These are phyloP conservation scores for Globisporangium camurandrum DNA, from an alignment of 352 stramenopile genomes.

Conservation along the genomic window DNA sequence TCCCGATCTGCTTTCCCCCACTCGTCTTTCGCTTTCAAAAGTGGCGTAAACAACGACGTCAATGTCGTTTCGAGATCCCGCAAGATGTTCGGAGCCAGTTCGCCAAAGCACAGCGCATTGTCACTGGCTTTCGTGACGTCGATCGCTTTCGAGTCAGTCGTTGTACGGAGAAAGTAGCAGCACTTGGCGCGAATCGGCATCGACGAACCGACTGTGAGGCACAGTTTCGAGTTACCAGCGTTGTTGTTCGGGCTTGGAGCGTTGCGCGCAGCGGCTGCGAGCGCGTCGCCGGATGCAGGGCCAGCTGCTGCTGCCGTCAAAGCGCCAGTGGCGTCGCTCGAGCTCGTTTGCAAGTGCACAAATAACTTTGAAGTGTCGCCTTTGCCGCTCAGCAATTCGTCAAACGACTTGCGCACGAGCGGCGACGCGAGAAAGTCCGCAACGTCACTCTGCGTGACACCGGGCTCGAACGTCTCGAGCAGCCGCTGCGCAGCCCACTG, in stretches of 20 bases:
- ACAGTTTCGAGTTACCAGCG: constrained; percentile 38
- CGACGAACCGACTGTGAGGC: constrained; percentile 58
- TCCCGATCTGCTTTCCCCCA: constrained; percentile 94
- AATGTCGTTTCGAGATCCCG: constrained; percentile 76
- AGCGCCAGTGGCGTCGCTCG: no score
- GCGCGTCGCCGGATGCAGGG: constrained; percentile 1
- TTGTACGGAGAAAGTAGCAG: constrained; percentile 78
- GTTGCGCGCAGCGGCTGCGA: constrained; percentile 2
- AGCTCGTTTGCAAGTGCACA: constrained; percentile 52
- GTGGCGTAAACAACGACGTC: constrained; percentile 82
- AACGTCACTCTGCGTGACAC: constrained; percentile 40
- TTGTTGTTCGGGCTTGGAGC: constrained; percentile 12
- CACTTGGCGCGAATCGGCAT: constrained; percentile 72
- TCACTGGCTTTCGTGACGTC: constrained; percentile 72
- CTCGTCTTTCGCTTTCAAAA: constrained; percentile 91
- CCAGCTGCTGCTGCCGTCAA: constrained; percentile 2
- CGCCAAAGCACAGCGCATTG: constrained; percentile 75
- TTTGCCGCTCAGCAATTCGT: constrained; percentile 65
- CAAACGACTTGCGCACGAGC: constrained; percentile 57
- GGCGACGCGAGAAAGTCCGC: constrained; percentile 53
- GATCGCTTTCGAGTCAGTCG: constrained; percentile 60
- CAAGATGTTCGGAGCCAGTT: constrained; percentile 78
- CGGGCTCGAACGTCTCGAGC: constrained; percentile 71
- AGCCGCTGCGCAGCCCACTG: constrained; percentile 76
- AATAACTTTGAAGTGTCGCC: constrained; percentile 73